Evolutionary conservation across 2,329 filamentous ascomycete species (phyloP), one percentile per base, ranked within the genome.

Genomic region (Neonectria coccinea): DNA sequence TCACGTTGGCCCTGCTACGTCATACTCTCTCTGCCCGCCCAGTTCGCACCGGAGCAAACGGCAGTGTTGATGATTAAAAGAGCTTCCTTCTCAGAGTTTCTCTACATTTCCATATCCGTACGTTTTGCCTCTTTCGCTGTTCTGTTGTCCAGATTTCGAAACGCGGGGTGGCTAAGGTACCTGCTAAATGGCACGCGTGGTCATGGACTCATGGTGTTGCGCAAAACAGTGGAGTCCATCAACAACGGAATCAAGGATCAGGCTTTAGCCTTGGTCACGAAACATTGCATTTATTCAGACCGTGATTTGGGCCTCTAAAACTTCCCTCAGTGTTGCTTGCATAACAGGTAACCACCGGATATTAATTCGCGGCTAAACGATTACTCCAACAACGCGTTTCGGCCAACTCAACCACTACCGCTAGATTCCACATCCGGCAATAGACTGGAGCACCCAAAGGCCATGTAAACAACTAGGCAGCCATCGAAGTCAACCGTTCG

Each of bases 381-480:
- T n/a, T 50, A 16, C 20, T 29, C 2, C 45, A 1, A 7, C 14
- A 48, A 22, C 18, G 22, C 25, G 16, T 11, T 16, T 29, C 45
- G 22, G n/a, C 27, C 20, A 29, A n/a, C 45, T 27, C 14, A 14
- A 16, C 16, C 16, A 20, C 25, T 50, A 12, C 14, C 18, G 14
- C 7, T 18, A 16, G 47, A n/a, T 29, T 50, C 44, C 27, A 22
- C 18, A 22, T 8, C 14, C n/a, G 45, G 27, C 12, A 22, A 29
- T 10, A 16, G 44, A 16, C 33, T 3, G 4, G 33, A 16, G 14
- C 14, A 6, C 36, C 36, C 36, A 48, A 48, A 22, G 14, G 5
- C 22, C 22, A n/a, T 31, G 18, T 11, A 57, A 55, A 44, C 51
- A 56, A 20, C 57, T 52, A 68, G 70, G 56, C 59, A 54, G 18